Evolutionary conservation across 2,329 filamentous ascomycete species (phyloP).

Genomic region (Talaromyces sp.): DNA sequence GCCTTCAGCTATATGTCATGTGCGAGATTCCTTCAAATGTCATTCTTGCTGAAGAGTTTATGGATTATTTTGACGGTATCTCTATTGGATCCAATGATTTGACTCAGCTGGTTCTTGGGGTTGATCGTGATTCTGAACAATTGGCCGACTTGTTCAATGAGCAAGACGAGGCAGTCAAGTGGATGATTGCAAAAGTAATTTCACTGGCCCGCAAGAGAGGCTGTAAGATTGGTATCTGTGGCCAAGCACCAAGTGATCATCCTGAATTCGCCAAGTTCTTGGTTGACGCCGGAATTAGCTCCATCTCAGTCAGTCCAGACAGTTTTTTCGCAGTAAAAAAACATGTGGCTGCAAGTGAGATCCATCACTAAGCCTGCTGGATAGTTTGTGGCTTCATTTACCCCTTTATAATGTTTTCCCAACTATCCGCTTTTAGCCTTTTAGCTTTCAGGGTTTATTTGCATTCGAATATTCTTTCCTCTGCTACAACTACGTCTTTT

Average conservation of each 20-base stretch:
- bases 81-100: conserved; percentile 39
- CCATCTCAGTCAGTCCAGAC: conserved; percentile 36
- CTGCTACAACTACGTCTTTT: no score
- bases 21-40: conserved; percentile 39
- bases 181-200: conserved; percentile 33
- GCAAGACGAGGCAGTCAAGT: conserved; percentile 35
- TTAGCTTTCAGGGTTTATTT: no score
- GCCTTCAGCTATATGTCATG: conserved; percentile 37
- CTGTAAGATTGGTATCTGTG: conserved; percentile 35
- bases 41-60: conserved; percentile 31
- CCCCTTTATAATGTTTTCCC: no score
- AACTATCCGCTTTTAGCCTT: no score
- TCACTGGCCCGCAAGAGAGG: conserved; percentile 21
- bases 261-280: conserved; percentile 33
- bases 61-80: conserved; percentile 36
- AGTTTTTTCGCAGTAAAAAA: conserved; percentile 33
- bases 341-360: conserved; percentile 4
- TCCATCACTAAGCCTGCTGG: no score
- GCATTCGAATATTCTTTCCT: no score
- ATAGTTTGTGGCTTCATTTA: no score
- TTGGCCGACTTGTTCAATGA: conserved; percentile 34
- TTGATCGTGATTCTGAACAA: conserved; percentile 34
- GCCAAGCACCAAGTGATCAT: conserved; percentile 36
- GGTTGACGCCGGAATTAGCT: conserved; percentile 31
- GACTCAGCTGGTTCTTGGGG: conserved; percentile 35